These are phyloP conservation scores for Tolypocladium tropicale DNA, from an alignment of 2,329 filamentous ascomycete species.

Conservation along the genomic window DNA sequence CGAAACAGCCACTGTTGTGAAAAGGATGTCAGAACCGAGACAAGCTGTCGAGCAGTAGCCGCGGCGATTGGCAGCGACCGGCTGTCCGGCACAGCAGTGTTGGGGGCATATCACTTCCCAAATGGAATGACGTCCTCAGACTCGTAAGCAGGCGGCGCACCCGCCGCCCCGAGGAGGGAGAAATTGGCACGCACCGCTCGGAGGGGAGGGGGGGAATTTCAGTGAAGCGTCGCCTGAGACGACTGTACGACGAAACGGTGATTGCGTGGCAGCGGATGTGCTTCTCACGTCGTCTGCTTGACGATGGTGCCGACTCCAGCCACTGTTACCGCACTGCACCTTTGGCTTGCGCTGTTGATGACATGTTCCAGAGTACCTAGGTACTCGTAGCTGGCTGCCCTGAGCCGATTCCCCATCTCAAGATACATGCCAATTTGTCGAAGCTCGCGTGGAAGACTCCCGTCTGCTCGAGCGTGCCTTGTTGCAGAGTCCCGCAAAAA, in stretches of 20 bases:
- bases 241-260: not conserved
- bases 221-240: slow-evolving; percentile 1
- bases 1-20: not conserved
- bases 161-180: not conserved
- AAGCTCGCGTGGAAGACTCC: not conserved
- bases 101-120: not conserved
- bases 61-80: not conserved
- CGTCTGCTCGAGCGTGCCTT: not conserved
- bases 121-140: not conserved
- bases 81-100: slow-evolving; percentile 1
- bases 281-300: not conserved
- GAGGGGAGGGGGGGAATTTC: not conserved
- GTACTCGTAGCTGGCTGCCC: too few relatives aligned
- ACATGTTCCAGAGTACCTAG: too few relatives aligned
- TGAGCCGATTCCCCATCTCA: too few relatives aligned
- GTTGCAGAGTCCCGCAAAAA: not conserved
- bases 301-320: not conserved
- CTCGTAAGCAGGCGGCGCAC: too few relatives aligned
- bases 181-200: not conserved
- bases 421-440: too few relatives aligned
- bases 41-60: not conserved
- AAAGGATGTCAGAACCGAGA: slow-evolving; percentile 1
- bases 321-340: too few relatives aligned
- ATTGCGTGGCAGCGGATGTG: not conserved
- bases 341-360: too few relatives aligned